Evolutionary conservation across 768 basidiomycete genomes (phyloP).

Genomic region (Russula griseocarnosa): DNA sequence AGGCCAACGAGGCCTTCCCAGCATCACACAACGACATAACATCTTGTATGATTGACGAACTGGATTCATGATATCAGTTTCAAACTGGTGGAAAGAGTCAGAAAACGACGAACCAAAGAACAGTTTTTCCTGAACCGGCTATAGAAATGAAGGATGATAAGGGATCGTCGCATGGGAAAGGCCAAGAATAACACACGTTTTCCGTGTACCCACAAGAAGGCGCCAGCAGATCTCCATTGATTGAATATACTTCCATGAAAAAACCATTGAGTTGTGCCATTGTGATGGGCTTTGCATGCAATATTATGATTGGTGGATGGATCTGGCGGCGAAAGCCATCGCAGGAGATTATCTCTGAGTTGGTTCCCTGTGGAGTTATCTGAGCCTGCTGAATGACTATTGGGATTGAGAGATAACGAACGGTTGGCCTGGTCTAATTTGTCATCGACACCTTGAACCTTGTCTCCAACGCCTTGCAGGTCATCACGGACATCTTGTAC

Average conservation of each 20-base stretch:
- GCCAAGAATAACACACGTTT: slow-evolving; percentile 1
- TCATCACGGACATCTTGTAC: too few species aligned
- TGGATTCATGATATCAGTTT: neutral
- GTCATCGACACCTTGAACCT: neutral
- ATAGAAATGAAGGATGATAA: neutral
- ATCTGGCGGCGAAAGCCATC: slow-evolving; percentile 39
- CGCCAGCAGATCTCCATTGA: neutral
- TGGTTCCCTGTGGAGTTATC: neutral
- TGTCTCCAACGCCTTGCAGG: too few species aligned
- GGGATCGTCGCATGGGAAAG: neutral
- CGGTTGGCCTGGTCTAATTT: neutral
- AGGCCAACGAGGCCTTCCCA: neutral
- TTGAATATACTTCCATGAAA: neutral
- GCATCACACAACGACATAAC: neutral
- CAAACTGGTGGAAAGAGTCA: neutral
- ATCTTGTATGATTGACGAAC: slow-evolving; percentile 8
- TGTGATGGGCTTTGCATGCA: too few species aligned
- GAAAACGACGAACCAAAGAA: slow-evolving; percentile 6
- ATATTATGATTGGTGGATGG: too few species aligned
- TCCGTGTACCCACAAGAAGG: slow-evolving; percentile 8
- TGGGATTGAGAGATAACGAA: neutral
- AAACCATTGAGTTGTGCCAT: too few species aligned
- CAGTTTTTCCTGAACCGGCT: slow-evolving; percentile 13
- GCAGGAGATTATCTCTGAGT: neutral
- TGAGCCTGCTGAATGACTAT: too few species aligned